A percentile compares a stretch with the other conserved stretches of the same genome.
Conservation (phyloP, 495 filamentous ascomycete genomes). For the Letharia columbiana region DNA sequence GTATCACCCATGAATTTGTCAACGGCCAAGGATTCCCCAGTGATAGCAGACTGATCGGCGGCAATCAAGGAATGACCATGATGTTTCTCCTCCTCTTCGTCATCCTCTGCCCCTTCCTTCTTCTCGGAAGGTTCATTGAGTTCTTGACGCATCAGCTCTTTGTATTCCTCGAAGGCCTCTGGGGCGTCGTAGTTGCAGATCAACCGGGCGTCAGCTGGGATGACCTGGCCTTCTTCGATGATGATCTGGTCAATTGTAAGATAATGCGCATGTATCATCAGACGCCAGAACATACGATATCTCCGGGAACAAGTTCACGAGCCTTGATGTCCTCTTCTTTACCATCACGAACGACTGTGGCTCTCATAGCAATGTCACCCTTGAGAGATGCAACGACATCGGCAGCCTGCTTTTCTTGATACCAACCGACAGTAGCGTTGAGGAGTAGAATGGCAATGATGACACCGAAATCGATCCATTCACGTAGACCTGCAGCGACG, state of each 20-base stretch:
- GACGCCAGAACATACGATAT: constrained; percentile 55
- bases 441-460: constrained; percentile 72
- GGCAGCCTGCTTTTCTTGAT: constrained; percentile 79
- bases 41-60: constrained; percentile 67
- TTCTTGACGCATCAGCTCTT: constrained; percentile 53
- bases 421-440: constrained; percentile 75
- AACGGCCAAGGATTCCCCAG: constrained; percentile 68
- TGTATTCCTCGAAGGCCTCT: constrained; percentile 62
- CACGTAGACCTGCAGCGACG: constrained; percentile 67
- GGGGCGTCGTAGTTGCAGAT: constrained; percentile 69
- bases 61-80: constrained; percentile 57
- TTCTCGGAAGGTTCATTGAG: constrained; percentile 54
- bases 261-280: background rate
- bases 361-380: constrained; percentile 78
- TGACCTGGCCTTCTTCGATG: constrained; percentile 66
- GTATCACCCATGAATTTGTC: constrained; percentile 69
- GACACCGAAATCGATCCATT: constrained; percentile 79
- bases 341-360: constrained; percentile 62
- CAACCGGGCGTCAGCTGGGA: constrained; percentile 65
- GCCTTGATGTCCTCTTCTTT: constrained; percentile 64
- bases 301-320: constrained; percentile 71
- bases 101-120: constrained; percentile 51
- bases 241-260: constrained; percentile 41
- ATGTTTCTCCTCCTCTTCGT: constrained; percentile 48
- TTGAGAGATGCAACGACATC: constrained; percentile 74